Evolutionary conservation across 345 rosid genomes (phyloP).

Genomic region (Dimocarpus longan): DNA sequence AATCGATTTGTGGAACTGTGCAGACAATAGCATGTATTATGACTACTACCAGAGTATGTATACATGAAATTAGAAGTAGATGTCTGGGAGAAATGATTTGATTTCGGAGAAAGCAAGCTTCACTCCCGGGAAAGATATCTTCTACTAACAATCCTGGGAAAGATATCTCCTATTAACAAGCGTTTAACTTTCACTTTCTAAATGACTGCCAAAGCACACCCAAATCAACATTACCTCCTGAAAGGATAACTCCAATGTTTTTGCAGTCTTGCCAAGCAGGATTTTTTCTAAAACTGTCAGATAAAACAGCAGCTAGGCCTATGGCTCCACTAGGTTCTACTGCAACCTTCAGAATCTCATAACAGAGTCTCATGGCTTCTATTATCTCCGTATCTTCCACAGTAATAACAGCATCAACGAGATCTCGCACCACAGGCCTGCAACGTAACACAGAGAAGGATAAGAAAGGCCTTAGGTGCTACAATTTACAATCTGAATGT

Average conservation of each 20-base stretch:
- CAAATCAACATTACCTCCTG: conserved; percentile 90
- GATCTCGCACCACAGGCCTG: conserved; percentile 85
- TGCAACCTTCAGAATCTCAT: conserved; percentile 76
- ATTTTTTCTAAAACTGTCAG: conserved; percentile 55
- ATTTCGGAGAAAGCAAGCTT: not conserved
- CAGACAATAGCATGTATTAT: not conserved
- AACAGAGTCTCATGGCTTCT: conserved; percentile 85
- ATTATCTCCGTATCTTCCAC: conserved; percentile 72
- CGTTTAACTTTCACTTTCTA: conserved; percentile 21
- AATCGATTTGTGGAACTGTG: not conserved
- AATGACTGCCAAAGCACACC: conserved; percentile 69
- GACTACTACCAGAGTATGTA: not conserved
- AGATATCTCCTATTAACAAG: not conserved
- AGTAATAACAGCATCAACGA: conserved; percentile 68
- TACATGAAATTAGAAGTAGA: not conserved
- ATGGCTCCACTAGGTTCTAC: conserved; percentile 97
- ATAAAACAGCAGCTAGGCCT: conserved; percentile 88
- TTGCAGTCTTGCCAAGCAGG: conserved; percentile 58
- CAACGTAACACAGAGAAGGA: conserved; percentile 13
- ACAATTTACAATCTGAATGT: not conserved
- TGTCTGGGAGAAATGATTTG: not conserved
- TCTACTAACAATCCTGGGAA: not conserved
- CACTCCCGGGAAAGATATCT: not conserved
- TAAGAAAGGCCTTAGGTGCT: not conserved
- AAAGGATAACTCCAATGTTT: conserved; percentile 63